These are phyloP conservation scores for Macroventuria anomochaeta DNA, from an alignment of 2,329 filamentous ascomycete species.

Conservation along the genomic window DNA sequence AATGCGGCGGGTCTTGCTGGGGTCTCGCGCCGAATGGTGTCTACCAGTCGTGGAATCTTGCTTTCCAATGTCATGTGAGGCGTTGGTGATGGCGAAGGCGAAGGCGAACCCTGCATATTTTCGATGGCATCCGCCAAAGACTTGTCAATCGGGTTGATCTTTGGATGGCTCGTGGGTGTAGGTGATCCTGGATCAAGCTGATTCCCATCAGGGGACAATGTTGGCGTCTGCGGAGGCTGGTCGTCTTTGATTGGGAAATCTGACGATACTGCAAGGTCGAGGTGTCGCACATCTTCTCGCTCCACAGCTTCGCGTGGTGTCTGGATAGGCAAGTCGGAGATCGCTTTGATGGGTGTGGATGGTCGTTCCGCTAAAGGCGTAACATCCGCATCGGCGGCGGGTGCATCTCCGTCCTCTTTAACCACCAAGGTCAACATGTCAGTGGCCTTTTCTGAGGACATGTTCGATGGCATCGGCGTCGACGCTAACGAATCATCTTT, in stretches of 20 bases:
- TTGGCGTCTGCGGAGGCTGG: conserved; percentile 37
- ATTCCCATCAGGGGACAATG: conserved; percentile 26
- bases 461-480: conserved; percentile 47
- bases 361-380: conserved; percentile 15
- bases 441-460: conserved; percentile 68
- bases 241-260: conserved; percentile 43
- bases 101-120: conserved; percentile 42
- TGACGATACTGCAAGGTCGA: conserved; percentile 64
- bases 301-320: conserved; percentile 48
- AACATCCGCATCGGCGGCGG: conserved; percentile 10
- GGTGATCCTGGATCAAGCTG: conserved; percentile 36
- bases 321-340: conserved; percentile 33
- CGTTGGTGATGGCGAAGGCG: conserved; percentile 27
- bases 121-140: conserved; percentile 44
- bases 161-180: conserved; percentile 38
- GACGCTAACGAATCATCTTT: conserved; percentile 37
- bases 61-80: conserved; percentile 37
- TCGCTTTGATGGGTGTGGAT: conserved; percentile 18
- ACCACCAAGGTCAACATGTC: conserved; percentile 70
- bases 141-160: conserved; percentile 46
- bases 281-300: conserved; percentile 64
- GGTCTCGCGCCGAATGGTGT: conserved; percentile 43
- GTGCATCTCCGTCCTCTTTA: conserved; percentile 58
- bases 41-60: conserved; percentile 49
- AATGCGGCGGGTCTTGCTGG: conserved; percentile 33